Evolutionary conservation across 2,329 filamentous ascomycete species (phyloP).

Genomic region (Apiospora malaysiana): DNA sequence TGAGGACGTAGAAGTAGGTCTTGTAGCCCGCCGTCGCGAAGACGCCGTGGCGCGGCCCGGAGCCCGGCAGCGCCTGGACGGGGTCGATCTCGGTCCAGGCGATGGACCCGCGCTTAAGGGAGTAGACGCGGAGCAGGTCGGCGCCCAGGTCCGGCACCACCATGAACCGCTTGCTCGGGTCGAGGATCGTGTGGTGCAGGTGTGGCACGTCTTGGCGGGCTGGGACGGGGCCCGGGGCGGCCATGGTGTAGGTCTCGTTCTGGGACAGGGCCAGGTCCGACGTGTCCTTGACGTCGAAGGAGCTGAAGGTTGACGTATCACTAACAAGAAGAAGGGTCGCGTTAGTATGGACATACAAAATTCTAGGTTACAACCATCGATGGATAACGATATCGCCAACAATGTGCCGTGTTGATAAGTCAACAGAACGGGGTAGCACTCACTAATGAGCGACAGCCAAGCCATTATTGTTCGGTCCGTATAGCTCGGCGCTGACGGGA

Average conservation of each 20-base stretch:
- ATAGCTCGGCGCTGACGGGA: slow-evolving; percentile 51
- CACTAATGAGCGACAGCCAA: slow-evolving; percentile 54
- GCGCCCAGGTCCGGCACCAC: slow-evolving; percentile 37
- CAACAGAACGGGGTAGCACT: slow-evolving; percentile 33
- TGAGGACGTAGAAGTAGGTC: slow-evolving; percentile 65
- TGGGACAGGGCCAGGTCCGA: slow-evolving; percentile 21
- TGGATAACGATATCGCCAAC: background rate
- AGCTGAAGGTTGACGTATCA: slow-evolving; percentile 33
- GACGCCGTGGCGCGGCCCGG: slow-evolving; percentile 69
- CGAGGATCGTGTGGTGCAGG: slow-evolving; percentile 26
- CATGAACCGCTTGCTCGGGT: slow-evolving; percentile 24
- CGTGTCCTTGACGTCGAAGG: slow-evolving; percentile 22
- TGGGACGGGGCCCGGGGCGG: slow-evolving; percentile 23
- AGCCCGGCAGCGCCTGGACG: slow-evolving; percentile 54
- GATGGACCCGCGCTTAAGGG: slow-evolving; percentile 55
- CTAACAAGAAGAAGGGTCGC: slow-evolving; percentile 32
- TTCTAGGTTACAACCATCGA: background rate
- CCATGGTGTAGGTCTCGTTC: slow-evolving; percentile 25
- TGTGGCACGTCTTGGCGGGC: slow-evolving; percentile 25
- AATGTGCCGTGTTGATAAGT: slow-evolving; percentile 24
- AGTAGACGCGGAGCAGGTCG: slow-evolving; percentile 65
- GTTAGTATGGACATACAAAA: background rate
- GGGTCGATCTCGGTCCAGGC: slow-evolving; percentile 46
- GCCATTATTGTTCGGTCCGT: slow-evolving; percentile 47
- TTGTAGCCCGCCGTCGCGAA: slow-evolving; percentile 53